Conservation (phyloP, 768 basidiomycete species). For the Rhodosporidiobolus sp. region DNA sequence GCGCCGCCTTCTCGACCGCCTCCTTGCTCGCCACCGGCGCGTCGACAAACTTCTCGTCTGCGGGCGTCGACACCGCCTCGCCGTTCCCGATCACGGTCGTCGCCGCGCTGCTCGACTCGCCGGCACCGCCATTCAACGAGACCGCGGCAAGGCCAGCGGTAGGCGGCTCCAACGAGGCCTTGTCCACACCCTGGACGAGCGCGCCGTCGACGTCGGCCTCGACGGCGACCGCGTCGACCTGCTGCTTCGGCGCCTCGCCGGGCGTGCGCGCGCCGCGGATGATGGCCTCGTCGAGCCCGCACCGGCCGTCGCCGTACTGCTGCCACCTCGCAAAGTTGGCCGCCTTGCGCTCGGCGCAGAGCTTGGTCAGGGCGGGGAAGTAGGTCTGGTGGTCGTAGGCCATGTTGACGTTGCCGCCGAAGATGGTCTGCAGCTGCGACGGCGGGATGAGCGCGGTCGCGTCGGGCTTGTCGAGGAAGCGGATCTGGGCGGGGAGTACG, state of each 20-base stretch:
- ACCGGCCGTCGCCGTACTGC: slow-evolving; percentile 58
- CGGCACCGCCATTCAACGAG: background rate
- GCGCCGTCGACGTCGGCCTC: background rate
- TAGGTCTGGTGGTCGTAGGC: slow-evolving; percentile 71
- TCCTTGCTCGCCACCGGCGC: slow-evolving; percentile 24
- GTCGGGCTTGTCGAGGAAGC: slow-evolving; percentile 43
- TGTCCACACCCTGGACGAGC: background rate
- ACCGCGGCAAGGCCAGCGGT: background rate
- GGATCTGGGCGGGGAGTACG: slow-evolving; percentile 56
- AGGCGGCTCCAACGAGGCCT: background rate
- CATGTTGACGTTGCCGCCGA: slow-evolving; percentile 67
- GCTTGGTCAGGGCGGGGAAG: slow-evolving; percentile 63
- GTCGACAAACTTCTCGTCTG: slow-evolving; percentile 23
- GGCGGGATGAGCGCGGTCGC: slow-evolving; percentile 58
- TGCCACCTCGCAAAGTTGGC: slow-evolving; percentile 64
- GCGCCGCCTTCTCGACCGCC: slow-evolving; percentile 7
- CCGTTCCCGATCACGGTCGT: background rate
- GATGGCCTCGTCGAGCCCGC: slow-evolving; percentile 77
- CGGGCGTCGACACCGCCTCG: background rate
- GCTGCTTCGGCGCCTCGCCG: background rate
- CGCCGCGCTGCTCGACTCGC: background rate
- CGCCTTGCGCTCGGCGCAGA: slow-evolving; percentile 57
- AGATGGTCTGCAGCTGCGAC: slow-evolving; percentile 64
- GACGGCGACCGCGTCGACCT: background rate
- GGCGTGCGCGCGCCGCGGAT: slow-evolving; percentile 55